Percentiles rank a stretch among this genome's conserved stretches.
These are phyloP conservation scores for Sphaerulina musiva DNA, from an alignment of 2,329 filamentous ascomycete species.

Conservation along the genomic window DNA sequence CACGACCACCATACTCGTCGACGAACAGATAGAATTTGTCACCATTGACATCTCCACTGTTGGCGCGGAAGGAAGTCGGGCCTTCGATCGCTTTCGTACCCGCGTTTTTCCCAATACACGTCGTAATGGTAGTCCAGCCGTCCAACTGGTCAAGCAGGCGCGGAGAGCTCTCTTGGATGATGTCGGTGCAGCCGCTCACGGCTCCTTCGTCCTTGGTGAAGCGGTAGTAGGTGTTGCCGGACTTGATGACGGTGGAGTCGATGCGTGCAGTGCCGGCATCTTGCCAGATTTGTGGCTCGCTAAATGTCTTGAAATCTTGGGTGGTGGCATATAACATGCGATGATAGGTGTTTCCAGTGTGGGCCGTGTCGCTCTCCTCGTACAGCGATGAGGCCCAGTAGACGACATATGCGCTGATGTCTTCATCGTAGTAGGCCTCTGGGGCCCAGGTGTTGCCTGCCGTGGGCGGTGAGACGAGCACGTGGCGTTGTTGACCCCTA, in stretches of 20 bases:
- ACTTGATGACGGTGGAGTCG: constrained; percentile 47
- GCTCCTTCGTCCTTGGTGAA: constrained; percentile 52
- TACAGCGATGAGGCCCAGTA: constrained; percentile 48
- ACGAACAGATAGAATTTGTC: constrained; percentile 53
- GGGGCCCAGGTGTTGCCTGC: constrained; percentile 55
- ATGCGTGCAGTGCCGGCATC: constrained; percentile 48
- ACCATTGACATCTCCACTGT: constrained; percentile 45
- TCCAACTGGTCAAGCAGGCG: constrained; percentile 38
- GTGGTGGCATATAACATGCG: constrained; percentile 55
- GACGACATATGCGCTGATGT: constrained; percentile 42
- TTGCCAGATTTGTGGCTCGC: constrained; percentile 46
- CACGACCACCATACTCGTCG: constrained; percentile 48
- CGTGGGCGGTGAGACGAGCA: constrained; percentile 44
- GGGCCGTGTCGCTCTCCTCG: constrained; percentile 41
- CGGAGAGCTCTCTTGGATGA: constrained; percentile 48
- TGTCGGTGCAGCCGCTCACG: constrained; percentile 48
- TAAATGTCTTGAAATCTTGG: constrained; percentile 50
- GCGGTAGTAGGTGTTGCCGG: constrained; percentile 42
- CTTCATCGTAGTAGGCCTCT: constrained; percentile 48
- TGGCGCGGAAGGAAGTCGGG: constrained; percentile 48
- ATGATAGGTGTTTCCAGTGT: constrained; percentile 47
- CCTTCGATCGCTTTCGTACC: constrained; percentile 48
- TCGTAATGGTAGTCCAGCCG: constrained; percentile 42
- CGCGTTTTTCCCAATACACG: constrained; percentile 48
- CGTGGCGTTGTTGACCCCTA: constrained; percentile 44